phyloP scores from a whole-genome alignment of 73 alveolate genomes.

The Symbiodinium natans region DNA sequence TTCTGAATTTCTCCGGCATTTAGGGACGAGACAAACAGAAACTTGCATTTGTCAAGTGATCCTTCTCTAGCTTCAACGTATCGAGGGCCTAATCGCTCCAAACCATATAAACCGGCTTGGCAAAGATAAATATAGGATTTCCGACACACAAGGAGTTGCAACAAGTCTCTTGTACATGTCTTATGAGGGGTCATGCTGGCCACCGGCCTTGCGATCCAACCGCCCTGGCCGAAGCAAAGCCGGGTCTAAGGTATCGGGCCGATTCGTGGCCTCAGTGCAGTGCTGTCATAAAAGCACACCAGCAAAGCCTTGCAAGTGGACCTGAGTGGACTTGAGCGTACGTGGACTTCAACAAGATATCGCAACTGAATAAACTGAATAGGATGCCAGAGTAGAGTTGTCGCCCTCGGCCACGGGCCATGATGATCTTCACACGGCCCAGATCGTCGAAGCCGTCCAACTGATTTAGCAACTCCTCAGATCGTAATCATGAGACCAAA shows the following conservation, averaged over 20 bases:
- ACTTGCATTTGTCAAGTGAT: too few relatives aligned
- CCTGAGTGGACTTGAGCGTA: neutral
- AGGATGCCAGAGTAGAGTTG: too few relatives aligned
- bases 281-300: too few relatives aligned
- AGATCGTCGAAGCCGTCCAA: constrained; percentile 99
- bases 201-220: constrained; percentile 97
- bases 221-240: constrained; percentile 99
- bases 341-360: too few relatives aligned
- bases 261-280: constrained; percentile 97
- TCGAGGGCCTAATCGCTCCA: too few relatives aligned
- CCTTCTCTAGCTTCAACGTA: too few relatives aligned
- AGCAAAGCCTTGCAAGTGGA: too few relatives aligned
- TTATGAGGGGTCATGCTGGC: neutral
- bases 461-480: constrained; percentile 97
- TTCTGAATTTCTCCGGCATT: too few relatives aligned
- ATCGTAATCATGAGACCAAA: too few relatives aligned
- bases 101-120: neutral
- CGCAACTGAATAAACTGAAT: too few relatives aligned
- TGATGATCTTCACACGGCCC: constrained; percentile 99
- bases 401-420: constrained; percentile 96
- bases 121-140: neutral
- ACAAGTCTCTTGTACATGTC: neutral
- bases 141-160: neutral
- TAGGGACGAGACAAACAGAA: too few relatives aligned
- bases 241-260: constrained; percentile 99